Evolutionary conservation across 495 filamentous ascomycete species (phyloP), one percentile per base, ranked within the genome.

Genomic region (Choiromyces venosus): DNA sequence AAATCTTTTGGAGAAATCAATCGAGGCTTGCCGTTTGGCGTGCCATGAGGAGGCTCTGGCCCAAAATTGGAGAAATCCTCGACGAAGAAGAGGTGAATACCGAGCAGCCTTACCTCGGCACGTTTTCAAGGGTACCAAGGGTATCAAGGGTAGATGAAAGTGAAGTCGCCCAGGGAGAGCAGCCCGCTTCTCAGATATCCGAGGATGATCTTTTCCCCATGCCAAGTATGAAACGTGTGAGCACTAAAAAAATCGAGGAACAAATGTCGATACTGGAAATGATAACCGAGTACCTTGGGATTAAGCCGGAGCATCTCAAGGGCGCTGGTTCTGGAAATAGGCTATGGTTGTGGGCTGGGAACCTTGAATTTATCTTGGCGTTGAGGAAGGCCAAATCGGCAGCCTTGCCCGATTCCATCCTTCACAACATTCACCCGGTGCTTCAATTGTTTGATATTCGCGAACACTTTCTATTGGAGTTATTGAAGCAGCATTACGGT

Each of bases 381-480:
- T 65, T 77, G 40, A 77, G 67, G 56, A 56, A 69, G 21, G 75
- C 75, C 21, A 70, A 74, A 36, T 73, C 65, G 12, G 38, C n/a
- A 19, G 74, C 75, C 40, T 1, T 70, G 0, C 40, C 70, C 36
- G 70, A 77, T 42, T 77, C 74, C 18, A 74, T 77, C 19, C 37
- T 77, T 8, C 74, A 77, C 21, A 77, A 77, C 29, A 77, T 77
- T 21, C 75, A 77, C 33, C 75, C 75, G 14, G 75, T 77, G 18
- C 61, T 77, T 19, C 75, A 77, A 33, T 66, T 77, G 9, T 77
- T 77, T 77, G 75, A 77, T 69, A 77, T 77, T 21, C 74, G 75
- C 14, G 66, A 77, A 39, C 72, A 70, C 18, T 77, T 77, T 42
- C 74, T 77, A 18, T 65, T 77, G 10, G 74, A 77, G 69, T 38